These are phyloP conservation scores for Tulasnella sp. DNA, from an alignment of 768 basidiomycete species.

Conservation along the genomic window DNA sequence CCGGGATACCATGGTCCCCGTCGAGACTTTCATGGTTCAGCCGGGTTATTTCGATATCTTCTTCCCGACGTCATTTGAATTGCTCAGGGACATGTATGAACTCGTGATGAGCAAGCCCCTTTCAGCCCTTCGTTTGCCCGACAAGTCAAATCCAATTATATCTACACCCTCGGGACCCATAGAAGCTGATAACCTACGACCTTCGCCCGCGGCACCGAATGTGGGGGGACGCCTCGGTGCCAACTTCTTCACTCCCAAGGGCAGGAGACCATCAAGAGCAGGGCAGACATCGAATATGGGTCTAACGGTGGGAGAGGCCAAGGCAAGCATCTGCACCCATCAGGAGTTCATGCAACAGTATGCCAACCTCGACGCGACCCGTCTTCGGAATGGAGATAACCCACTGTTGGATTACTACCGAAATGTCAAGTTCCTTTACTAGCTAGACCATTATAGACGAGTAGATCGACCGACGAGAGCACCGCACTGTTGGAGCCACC, in stretches of 20 bases:
- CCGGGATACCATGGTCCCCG: constrained; percentile 82
- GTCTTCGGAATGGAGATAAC: constrained; percentile 79
- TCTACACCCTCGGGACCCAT: not conserved
- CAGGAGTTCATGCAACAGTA: constrained; percentile 87
- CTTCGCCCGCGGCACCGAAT: constrained; percentile 58
- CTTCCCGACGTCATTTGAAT: constrained; percentile 91
- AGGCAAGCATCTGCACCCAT: constrained; percentile 84
- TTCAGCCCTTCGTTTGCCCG: constrained; percentile 3
- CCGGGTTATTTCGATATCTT: constrained; percentile 99
- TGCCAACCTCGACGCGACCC: constrained; percentile 72
- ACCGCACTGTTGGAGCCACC: not conserved
- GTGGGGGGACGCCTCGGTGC: constrained; percentile 58
- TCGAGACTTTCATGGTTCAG: constrained; percentile 85
- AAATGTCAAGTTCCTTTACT: constrained; percentile 94
- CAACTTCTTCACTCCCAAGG: constrained; percentile 65
- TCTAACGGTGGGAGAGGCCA: constrained; percentile 77
- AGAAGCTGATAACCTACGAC: constrained; percentile 44
- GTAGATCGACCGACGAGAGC: not conserved
- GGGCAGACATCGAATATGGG: constrained; percentile 68
- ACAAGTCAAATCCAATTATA: not conserved
- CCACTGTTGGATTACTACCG: constrained; percentile 87
- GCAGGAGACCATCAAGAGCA: constrained; percentile 65
- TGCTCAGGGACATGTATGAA: constrained; percentile 89
- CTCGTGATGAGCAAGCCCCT: constrained; percentile 67
- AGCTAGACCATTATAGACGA: constrained; percentile 36